phyloP scores from a whole-genome alignment of 2,329 filamentous ascomycete genomes.

The Chrysosporium queenslandicum region DNA sequence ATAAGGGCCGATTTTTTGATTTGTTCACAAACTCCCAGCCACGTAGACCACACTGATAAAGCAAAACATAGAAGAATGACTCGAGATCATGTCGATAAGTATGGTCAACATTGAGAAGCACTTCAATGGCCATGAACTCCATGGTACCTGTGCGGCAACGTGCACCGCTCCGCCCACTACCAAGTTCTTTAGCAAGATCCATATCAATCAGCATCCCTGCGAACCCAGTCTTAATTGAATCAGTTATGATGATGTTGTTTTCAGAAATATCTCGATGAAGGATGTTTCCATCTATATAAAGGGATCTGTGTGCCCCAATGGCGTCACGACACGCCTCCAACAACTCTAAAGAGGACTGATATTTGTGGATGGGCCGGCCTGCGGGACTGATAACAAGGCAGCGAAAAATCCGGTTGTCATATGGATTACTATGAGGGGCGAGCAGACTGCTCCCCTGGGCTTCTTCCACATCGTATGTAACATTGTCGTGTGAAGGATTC shows the following conservation, averaged over 20 bases:
- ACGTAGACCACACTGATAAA: slow-evolving; percentile 1
- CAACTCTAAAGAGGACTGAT: slow-evolving; percentile 25
- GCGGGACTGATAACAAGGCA: slow-evolving; percentile 26
- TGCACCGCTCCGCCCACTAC: slow-evolving; percentile 14
- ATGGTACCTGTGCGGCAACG: slow-evolving; percentile 17
- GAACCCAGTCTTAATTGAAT: slow-evolving; percentile 14
- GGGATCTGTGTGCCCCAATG: slow-evolving; percentile 29
- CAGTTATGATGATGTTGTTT: slow-evolving; percentile 30
- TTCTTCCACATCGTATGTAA: slow-evolving; percentile 9
- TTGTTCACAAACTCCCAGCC: neutral
- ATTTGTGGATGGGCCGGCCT: slow-evolving; percentile 24
- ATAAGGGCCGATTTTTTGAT: neutral
- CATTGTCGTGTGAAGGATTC: neutral
- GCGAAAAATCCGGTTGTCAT: slow-evolving; percentile 25
- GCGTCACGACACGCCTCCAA: slow-evolving; percentile 29
- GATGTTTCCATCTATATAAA: slow-evolving; percentile 27
- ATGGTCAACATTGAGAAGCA: slow-evolving; percentile 23
- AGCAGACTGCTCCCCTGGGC: slow-evolving; percentile 3
- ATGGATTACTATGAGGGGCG: slow-evolving; percentile 4
- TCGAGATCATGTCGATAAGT: slow-evolving; percentile 27
- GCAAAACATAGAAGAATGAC: slow-evolving; percentile 26
- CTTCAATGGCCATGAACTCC: slow-evolving; percentile 30
- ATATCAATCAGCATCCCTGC: slow-evolving; percentile 28
- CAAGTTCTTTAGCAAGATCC: slow-evolving; percentile 25
- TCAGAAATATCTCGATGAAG: slow-evolving; percentile 29